Conservation (phyloP, 1,284 basidiomycete species). For the Farysia itapuensis region DNA sequence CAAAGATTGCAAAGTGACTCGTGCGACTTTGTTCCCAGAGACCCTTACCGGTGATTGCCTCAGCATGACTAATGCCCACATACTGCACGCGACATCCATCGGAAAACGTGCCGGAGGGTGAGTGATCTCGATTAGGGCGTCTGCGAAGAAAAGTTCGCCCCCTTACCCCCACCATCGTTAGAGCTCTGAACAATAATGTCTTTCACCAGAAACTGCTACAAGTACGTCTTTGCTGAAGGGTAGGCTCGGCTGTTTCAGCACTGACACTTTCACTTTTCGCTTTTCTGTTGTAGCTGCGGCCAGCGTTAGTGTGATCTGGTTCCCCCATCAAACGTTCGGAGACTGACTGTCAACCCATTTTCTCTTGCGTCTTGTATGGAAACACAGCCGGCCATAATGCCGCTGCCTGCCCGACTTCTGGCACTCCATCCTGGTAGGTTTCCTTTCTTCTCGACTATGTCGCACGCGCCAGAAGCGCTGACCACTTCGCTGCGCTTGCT, state of each 20-base stretch:
- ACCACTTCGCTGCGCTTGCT: neutral
- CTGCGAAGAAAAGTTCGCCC: no score
- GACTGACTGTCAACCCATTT: neutral
- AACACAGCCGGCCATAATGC: slow-evolving; percentile 53
- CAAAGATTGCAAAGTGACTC: no score
- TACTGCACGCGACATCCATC: no score
- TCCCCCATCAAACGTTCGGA: neutral
- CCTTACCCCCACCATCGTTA: no score
- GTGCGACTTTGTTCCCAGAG: no score
- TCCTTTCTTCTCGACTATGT: neutral
- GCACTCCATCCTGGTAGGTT: slow-evolving; percentile 51
- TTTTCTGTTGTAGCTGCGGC: slow-evolving; percentile 30
- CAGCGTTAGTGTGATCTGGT: slow-evolving; percentile 36
- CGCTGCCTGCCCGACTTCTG: slow-evolving; percentile 53
- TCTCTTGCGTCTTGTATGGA: neutral
- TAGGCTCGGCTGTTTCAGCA: neutral
- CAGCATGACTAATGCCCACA: no score
- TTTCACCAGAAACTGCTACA: slow-evolving; percentile 46
- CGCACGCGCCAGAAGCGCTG: neutral
- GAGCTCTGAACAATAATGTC: slow-evolving; percentile 23
- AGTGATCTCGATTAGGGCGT: no score
- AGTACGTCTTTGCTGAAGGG: slow-evolving; percentile 13
- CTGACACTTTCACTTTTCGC: slow-evolving; percentile 1
- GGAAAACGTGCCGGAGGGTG: no score
- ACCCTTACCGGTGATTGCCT: no score